Base-by-base conservation (phyloP, 2,329 filamentous ascomycete genomes). In the Ilyonectria mors-panacis region DNA sequence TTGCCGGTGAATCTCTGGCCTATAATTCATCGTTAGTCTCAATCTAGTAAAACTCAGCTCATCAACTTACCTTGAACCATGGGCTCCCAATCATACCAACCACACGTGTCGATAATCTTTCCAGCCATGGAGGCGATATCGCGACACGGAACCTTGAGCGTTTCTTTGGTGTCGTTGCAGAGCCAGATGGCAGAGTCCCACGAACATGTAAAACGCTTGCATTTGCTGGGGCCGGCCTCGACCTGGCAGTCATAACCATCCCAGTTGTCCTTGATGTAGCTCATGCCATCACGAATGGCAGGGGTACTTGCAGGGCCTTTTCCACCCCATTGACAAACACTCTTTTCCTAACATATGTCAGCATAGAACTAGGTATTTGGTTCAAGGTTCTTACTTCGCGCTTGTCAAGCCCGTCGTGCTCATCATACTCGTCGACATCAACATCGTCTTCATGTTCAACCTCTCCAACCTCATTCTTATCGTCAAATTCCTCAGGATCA, bases 161-260 rank as follows among this genome's bases (percentile, higher is more conserved):
- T 26, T 7, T 44, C 44, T 7, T 62, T 47, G 5, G 62, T 57
- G 21, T 66, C 63, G 17, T 66, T 66, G 28, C 63, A 66, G 12
- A 66, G 33, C 58, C 58, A 63, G 28, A 66, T 63, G 13, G 51
- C 63, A 12, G 63, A 66, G 45, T 66, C 15, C 50, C 50, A 66
- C 0, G 51, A 62, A 45, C 63, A 66, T n/a, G 51, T 63, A 7
- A 63, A 44, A 1, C 58, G 59, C 9, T 37, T 37, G 21, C 63
- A 66, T 42, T 66, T 66, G 35, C 17, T 19, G 1, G 63, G 63
- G 13, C 63, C 59, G 6, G 60, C 58, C 4, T 66, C 63, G 1
- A 63, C 19, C 15, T 39, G 51, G 9, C 59, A 66, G 4, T 51
- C 39, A 6, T 44, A 44, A 2, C 54, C 59, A 28, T 8, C 21